phyloP scores from a whole-genome alignment of 2,329 filamentous ascomycete genomes.

The Cladosporium sp. region DNA sequence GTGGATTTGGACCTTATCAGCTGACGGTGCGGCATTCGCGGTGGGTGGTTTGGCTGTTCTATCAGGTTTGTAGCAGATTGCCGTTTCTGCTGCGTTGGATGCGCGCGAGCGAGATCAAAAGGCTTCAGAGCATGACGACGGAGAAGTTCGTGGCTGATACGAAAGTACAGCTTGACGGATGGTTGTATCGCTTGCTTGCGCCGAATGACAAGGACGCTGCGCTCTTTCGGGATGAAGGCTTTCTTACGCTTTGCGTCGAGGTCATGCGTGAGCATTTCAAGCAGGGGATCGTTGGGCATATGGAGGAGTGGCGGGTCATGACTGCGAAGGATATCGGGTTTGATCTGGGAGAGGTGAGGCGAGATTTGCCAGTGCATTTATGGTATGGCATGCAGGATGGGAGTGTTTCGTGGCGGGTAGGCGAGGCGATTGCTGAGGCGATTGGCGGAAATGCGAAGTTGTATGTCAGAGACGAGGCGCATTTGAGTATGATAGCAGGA shows the following conservation, averaged over 20 bases:
- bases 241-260: not conserved
- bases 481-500: slow-evolving; percentile 1
- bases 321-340: slow-evolving; percentile 13
- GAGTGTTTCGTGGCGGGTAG: slow-evolving; percentile 4
- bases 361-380: slow-evolving; percentile 3
- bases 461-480: not conserved
- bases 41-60: slow-evolving; percentile 14
- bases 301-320: slow-evolving; percentile 10
- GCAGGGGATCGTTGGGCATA: not conserved
- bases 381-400: slow-evolving; percentile 14
- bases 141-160: not conserved
- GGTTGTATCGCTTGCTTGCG: not conserved
- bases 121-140: not conserved
- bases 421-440: not conserved
- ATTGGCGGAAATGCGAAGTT: not conserved
- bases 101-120: not conserved
- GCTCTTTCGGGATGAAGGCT: not conserved
- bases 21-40: not conserved
- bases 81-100: slow-evolving; percentile 10
- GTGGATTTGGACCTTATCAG: not conserved
- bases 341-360: not conserved
- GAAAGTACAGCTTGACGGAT: not conserved
- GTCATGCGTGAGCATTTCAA: not conserved
- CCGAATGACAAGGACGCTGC: slow-evolving; percentile 10
- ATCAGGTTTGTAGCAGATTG: no score